These are phyloP conservation scores for Bacterosira constricta DNA, from an alignment of 108 stramenopile species.

Conservation along the genomic window DNA sequence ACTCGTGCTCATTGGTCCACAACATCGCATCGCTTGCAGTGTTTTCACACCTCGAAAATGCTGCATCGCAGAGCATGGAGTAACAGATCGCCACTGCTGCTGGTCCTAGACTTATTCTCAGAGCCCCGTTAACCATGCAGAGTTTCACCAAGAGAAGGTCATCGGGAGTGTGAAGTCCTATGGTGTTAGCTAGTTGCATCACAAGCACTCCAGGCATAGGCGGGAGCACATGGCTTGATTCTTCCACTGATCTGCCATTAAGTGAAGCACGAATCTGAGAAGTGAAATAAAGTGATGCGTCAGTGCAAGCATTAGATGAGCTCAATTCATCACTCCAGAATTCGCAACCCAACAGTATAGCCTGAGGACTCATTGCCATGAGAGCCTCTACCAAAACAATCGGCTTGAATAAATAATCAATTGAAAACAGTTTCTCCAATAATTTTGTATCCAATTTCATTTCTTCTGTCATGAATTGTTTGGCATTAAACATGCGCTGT, in stretches of 20 bases:
- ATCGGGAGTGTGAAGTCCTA: slow-evolving; percentile 43
- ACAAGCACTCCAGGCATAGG: slow-evolving; percentile 65
- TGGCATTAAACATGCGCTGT: slow-evolving; percentile 58
- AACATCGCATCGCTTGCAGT: not conserved
- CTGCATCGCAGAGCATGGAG: slow-evolving; percentile 58
- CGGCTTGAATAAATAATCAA: slow-evolving; percentile 24
- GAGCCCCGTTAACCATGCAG: slow-evolving; percentile 53
- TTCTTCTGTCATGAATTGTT: slow-evolving; percentile 49
- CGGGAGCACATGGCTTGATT: slow-evolving; percentile 39
- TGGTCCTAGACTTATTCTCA: slow-evolving; percentile 46
- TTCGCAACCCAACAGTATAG: slow-evolving; percentile 55
- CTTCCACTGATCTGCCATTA: not conserved
- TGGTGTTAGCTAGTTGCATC: slow-evolving; percentile 63
- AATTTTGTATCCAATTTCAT: slow-evolving; percentile 24
- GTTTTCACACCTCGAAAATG: slow-evolving; percentile 22
- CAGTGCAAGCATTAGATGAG: slow-evolving; percentile 35
- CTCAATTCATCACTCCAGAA: slow-evolving; percentile 59
- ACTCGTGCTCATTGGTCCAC: slow-evolving; percentile 10
- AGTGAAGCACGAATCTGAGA: slow-evolving; percentile 22
- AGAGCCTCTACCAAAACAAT: slow-evolving; percentile 46
- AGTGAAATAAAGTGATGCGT: slow-evolving; percentile 38
- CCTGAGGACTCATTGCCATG: slow-evolving; percentile 42
- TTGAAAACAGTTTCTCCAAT: slow-evolving; percentile 33
- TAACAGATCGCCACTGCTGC: slow-evolving; percentile 65
- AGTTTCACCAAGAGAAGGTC: slow-evolving; percentile 53